phyloP scores from a whole-genome alignment of 1,284 basidiomycete species.

The Phellinidium pouzarii region DNA sequence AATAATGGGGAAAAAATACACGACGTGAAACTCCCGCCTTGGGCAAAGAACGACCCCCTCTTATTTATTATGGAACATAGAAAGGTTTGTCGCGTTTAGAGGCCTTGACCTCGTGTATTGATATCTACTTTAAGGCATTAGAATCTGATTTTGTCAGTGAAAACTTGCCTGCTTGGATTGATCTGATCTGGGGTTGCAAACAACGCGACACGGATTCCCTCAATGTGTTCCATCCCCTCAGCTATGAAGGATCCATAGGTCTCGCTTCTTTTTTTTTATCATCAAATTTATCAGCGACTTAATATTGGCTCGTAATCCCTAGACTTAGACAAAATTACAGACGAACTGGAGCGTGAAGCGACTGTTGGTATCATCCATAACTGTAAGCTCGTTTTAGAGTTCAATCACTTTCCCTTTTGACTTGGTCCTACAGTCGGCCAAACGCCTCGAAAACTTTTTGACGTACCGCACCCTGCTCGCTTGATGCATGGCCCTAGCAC shows the following conservation, averaged over 20 bases:
- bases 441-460: constrained; percentile 87
- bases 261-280: constrained; percentile 15
- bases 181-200: constrained; percentile 85
- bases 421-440: constrained; percentile 61
- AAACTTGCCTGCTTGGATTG: constrained; percentile 86
- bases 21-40: constrained; percentile 84
- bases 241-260: constrained; percentile 90
- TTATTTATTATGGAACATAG: constrained; percentile 83
- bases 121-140: constrained; percentile 58
- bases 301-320: background rate
- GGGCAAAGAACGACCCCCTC: constrained; percentile 83
- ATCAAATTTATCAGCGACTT: background rate
- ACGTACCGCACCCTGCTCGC: constrained; percentile 71
- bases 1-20: constrained; percentile 79
- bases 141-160: constrained; percentile 89
- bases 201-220: constrained; percentile 74
- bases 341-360: constrained; percentile 84
- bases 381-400: constrained; percentile 41
- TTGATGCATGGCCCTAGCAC: constrained; percentile 62
- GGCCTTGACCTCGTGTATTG: background rate
- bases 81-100: constrained; percentile 36
- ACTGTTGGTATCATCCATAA: constrained; percentile 95
- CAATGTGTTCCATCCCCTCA: constrained; percentile 92
- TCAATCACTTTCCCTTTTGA: constrained; percentile 19
- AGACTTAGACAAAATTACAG: constrained; percentile 83